These are phyloP conservation scores for Hypoxylon fragiforme DNA, from an alignment of 495 filamentous ascomycete genomes.

Conservation along the genomic window DNA sequence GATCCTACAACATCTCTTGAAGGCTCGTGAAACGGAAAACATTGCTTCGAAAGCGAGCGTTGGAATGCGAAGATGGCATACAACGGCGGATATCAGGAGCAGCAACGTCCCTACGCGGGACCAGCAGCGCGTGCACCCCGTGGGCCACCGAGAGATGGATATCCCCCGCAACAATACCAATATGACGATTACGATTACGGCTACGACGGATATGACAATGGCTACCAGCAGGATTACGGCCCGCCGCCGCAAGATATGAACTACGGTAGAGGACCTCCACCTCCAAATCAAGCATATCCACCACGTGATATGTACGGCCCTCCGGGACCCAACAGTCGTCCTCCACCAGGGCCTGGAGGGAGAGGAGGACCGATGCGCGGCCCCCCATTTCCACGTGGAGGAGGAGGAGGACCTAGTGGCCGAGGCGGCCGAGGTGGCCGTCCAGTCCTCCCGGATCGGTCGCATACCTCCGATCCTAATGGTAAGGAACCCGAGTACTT, in stretches of 20 bases:
- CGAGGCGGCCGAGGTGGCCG: conserved; percentile 44
- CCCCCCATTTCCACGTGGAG: conserved; percentile 39
- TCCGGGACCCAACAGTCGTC: conserved; percentile 47
- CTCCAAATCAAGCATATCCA: conserved; percentile 52
- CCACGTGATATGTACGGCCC: conserved; percentile 55
- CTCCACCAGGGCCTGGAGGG: conserved; percentile 40
- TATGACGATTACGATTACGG: conserved; percentile 59
- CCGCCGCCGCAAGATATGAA: conserved; percentile 51
- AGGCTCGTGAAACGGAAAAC: too few species aligned
- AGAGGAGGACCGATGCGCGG: conserved; percentile 51
- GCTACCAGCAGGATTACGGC: conserved; percentile 45
- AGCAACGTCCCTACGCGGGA: conserved; percentile 52
- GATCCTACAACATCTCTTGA: not conserved
- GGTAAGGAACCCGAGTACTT: conserved; percentile 32
- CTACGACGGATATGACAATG: conserved; percentile 55
- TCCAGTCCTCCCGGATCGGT: conserved; percentile 43
- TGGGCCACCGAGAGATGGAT: conserved; percentile 28
- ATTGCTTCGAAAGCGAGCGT: not conserved
- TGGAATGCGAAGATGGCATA: conserved; percentile 45
- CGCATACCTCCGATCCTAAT: conserved; percentile 36
- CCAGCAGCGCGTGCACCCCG: conserved; percentile 46
- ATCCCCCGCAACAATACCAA: conserved; percentile 52
- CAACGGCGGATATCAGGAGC: conserved; percentile 51
- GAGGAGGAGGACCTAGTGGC: too few species aligned
- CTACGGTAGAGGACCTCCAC: conserved; percentile 51